A percentile compares a stretch with the other conserved stretches of the same genome.
Evolutionary conservation across 2,329 filamentous ascomycete species (phyloP).

Genomic region (Diplodia corticola): DNA sequence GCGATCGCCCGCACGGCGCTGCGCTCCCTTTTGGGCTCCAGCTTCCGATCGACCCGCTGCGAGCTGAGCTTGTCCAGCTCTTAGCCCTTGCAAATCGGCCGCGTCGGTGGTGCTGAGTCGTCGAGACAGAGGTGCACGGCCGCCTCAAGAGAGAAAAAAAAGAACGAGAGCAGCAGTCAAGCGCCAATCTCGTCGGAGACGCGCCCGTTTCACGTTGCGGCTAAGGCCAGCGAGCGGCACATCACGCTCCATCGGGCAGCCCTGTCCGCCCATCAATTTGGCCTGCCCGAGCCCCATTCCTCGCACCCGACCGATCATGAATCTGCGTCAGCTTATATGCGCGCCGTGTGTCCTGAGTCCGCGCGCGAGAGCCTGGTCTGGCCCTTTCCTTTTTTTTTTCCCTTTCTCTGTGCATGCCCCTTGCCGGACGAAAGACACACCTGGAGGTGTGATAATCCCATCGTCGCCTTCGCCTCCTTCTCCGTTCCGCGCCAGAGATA

Average conservation of each 20-base stretch:
- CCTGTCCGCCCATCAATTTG: slow-evolving; percentile 11
- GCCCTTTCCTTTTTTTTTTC: not conserved
- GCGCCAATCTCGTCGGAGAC: not conserved
- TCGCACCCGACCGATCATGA: not conserved
- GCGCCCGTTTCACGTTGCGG: slow-evolving; percentile 9
- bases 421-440: not conserved
- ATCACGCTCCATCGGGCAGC: slow-evolving; percentile 14
- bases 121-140: not conserved
- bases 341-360: not conserved
- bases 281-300: no score
- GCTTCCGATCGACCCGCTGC: not conserved
- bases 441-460: no score
- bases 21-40: not conserved
- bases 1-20: no score
- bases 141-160: not conserved
- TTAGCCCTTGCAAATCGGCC: no score
- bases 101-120: no score
- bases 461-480: no score
- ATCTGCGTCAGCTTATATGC: slow-evolving; percentile 19
- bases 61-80: not conserved
- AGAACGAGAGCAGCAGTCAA: no score
- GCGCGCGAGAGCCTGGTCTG: not conserved
- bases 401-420: not conserved
- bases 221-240: slow-evolving; percentile 6
- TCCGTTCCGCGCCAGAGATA: no score